These are phyloP conservation scores for Globisporangium uncinulatum DNA, from an alignment of 352 stramenopile species.

Conservation along the genomic window DNA sequence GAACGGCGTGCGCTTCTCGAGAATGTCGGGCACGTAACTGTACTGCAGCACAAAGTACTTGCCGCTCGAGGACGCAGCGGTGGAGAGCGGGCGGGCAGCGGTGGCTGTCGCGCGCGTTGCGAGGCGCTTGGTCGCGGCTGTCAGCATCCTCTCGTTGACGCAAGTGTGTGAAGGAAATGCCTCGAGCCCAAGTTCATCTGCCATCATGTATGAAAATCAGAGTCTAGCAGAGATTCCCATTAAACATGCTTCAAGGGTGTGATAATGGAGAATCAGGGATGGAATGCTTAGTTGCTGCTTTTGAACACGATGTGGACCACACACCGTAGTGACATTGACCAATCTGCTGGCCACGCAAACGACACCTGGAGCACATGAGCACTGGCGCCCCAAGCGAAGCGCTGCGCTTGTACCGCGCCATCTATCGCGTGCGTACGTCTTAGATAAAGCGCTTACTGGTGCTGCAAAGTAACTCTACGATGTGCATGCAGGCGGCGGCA, in stretches of 20 bases:
- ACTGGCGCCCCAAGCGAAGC: conserved; percentile 20
- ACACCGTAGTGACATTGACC: no score
- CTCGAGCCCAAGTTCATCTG: no score
- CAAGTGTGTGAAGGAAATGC: no score
- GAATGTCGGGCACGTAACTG: conserved; percentile 69
- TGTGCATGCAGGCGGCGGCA: conserved; percentile 32
- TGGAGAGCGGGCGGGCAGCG: background rate
- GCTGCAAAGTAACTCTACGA: background rate
- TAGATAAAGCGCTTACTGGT: background rate
- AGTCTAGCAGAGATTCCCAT: no score
- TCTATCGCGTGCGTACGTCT: conserved; percentile 53
- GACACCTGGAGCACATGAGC: background rate
- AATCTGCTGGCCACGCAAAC: no score
- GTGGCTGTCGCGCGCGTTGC: background rate
- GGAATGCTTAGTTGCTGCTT: no score
- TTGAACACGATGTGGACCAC: no score
- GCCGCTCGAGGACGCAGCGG: conserved; percentile 29
- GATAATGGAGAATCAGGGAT: no score
- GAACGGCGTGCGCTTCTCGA: conserved; percentile 66
- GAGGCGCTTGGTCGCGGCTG: conserved; percentile 1
- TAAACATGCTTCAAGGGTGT: no score
- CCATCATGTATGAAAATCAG: no score
- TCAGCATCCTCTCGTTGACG: no score
- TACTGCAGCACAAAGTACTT: conserved; percentile 73
- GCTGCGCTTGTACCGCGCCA: conserved; percentile 62